Conservation (phyloP, 1,139 yeast species). For the Saccharomyces hybrid region DNA sequence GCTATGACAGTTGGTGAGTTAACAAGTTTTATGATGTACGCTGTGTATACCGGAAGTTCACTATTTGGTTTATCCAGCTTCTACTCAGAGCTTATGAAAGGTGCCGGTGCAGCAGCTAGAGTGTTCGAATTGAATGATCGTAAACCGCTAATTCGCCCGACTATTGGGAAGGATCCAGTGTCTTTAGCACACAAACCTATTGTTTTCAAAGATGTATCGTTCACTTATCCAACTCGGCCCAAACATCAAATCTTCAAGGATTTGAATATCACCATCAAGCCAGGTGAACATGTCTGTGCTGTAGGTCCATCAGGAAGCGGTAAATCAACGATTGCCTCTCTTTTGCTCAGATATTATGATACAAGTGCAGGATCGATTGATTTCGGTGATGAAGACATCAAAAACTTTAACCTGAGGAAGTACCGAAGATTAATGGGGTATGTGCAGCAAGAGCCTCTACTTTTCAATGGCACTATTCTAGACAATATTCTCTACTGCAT, state of each 20-base stretch:
- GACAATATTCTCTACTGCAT: conserved; percentile 75
- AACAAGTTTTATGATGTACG: conserved; percentile 91
- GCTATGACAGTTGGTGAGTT: conserved; percentile 78
- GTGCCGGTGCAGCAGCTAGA: conserved; percentile 92
- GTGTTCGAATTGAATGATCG: conserved; percentile 81
- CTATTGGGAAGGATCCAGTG: conserved; percentile 38
- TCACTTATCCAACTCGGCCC: conserved; percentile 86
- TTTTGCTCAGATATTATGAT: conserved; percentile 63
- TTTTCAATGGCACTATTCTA: conserved; percentile 68
- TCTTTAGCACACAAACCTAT: conserved; percentile 44
- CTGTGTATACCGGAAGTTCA: conserved; percentile 87
- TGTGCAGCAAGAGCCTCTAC: conserved; percentile 83
- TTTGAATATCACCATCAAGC: conserved; percentile 51
- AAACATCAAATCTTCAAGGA: conserved; percentile 59
- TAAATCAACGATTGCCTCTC: conserved; percentile 73
- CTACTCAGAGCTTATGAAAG: conserved; percentile 92
- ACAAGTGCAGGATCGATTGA: conserved; percentile 53
- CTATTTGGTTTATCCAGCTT: conserved; percentile 87
- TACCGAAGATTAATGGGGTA: conserved; percentile 70
- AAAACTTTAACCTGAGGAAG: conserved; percentile 59
- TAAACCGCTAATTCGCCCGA: conserved; percentile 61
- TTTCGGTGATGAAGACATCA: conserved; percentile 61
- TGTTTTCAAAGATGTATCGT: conserved; percentile 57
- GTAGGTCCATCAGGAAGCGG: conserved; percentile 94
- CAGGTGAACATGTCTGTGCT: conserved; percentile 77